phyloP scores from a whole-genome alignment of 2,329 filamentous ascomycete species.

The Helotiales sp. region DNA sequence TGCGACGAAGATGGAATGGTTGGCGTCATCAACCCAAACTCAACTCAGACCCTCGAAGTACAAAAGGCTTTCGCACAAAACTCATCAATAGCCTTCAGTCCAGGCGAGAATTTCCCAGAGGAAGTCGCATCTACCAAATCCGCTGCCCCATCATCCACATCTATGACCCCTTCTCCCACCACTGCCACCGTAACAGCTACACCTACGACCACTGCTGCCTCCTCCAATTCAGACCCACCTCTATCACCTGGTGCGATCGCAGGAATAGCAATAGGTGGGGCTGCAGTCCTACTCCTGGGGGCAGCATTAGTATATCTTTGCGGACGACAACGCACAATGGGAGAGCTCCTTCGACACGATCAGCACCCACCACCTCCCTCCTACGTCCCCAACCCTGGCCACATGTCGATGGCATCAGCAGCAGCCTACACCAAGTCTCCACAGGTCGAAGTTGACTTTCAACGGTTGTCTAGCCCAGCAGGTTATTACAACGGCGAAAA shows the following conservation, averaged over 20 bases:
- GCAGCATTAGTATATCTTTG: conserved; percentile 35
- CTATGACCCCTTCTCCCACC: conserved; percentile 14
- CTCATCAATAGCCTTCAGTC: conserved; percentile 30
- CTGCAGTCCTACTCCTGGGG: conserved; percentile 30
- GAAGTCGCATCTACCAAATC: conserved; percentile 25
- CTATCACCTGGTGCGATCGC: conserved; percentile 36
- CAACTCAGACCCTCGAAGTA: conserved; percentile 33
- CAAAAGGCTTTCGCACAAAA: conserved; percentile 34
- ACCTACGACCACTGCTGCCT: neutral
- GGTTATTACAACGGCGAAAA: conserved; percentile 17
- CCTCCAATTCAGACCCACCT: conserved; percentile 20
- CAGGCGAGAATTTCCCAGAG: conserved; percentile 33
- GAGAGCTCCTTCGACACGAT: conserved; percentile 31
- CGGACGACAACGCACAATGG: conserved; percentile 34
- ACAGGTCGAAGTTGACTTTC: conserved; percentile 12
- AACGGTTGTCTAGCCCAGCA: conserved; percentile 11
- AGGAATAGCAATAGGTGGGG: conserved; percentile 36
- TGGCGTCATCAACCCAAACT: conserved; percentile 70
- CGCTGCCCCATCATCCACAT: conserved; percentile 23
- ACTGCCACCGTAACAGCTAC: conserved; percentile 8
- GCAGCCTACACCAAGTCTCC: conserved; percentile 18
- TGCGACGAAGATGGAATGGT: conserved; percentile 72
- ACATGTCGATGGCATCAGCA: conserved; percentile 26
- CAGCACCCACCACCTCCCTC: conserved; percentile 18
- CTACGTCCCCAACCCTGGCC: conserved; percentile 9